Conservation (phyloP, 768 basidiomycete species). For the Boletus pseudo-olivaceus region DNA sequence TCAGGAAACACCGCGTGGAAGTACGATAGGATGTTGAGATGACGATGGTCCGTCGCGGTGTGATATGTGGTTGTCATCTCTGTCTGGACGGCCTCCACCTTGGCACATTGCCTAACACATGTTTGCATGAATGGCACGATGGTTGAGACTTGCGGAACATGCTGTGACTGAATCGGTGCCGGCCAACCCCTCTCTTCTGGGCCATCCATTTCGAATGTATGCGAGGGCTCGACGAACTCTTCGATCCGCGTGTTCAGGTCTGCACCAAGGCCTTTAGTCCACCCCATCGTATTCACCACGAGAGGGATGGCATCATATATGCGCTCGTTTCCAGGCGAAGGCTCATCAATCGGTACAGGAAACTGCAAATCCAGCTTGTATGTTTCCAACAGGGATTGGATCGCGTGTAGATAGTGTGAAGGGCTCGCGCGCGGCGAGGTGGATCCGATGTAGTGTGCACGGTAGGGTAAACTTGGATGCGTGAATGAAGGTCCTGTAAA, state of each 20-base stretch:
- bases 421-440: constrained; percentile 77
- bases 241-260: constrained; percentile 74
- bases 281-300: constrained; percentile 95
- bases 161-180: constrained; percentile 1
- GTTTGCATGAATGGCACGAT: neutral
- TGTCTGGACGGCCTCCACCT: constrained; percentile 46
- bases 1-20: constrained; percentile 53
- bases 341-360: constrained; percentile 31
- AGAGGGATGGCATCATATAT: constrained; percentile 68
- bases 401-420: constrained; percentile 65
- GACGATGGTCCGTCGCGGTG: constrained; percentile 62
- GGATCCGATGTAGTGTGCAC: constrained; percentile 80
- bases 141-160: constrained; percentile 1
- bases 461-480: constrained; percentile 66
- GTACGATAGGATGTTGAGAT: constrained; percentile 70
- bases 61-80: constrained; percentile 24
- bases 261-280: constrained; percentile 90
- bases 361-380: constrained; percentile 70
- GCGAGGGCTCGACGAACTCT: constrained; percentile 52
- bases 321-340: constrained; percentile 32
- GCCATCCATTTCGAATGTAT: constrained; percentile 24
- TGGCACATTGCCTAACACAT: neutral
- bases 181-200: constrained; percentile 25
- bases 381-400: constrained; percentile 61
- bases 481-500: constrained; percentile 80